Percentiles rank a stretch among this genome's conserved stretches.
Evolutionary conservation across 75 land plant species (phyloP).

Genomic region (Chamaecyparis obtusa): DNA sequence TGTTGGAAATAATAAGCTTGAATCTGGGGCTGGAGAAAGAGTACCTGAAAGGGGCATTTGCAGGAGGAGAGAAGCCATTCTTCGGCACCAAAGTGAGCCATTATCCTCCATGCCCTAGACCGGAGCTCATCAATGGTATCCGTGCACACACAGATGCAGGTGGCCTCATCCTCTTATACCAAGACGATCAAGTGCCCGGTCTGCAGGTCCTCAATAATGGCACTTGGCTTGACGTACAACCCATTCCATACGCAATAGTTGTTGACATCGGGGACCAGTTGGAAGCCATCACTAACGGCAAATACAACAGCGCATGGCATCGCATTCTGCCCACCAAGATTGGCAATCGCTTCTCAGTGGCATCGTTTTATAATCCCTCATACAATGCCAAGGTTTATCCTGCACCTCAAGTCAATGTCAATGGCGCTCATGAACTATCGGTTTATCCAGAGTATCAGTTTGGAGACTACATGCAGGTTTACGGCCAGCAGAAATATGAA

Average conservation of each 20-base stretch:
- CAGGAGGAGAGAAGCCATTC: constrained; percentile 19
- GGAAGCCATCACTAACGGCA: too few relatives aligned
- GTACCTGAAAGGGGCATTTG: too few relatives aligned
- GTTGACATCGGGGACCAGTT: constrained; percentile 77
- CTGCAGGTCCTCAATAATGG: too few relatives aligned
- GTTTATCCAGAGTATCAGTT: constrained; percentile 56
- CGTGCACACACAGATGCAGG: constrained; percentile 82
- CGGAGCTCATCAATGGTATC: constrained; percentile 45
- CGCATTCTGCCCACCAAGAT: constrained; percentile 6
- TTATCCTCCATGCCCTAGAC: constrained; percentile 71
- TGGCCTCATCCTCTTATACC: constrained; percentile 69
- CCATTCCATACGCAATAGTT: constrained; percentile 55
- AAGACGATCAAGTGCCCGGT: constrained; percentile 20
- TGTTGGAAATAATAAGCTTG: constrained; percentile 23
- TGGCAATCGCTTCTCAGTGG: constrained; percentile 55
- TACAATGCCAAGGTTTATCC: constrained; percentile 45
- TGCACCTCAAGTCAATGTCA: constrained; percentile 11
- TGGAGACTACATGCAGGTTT: constrained; percentile 59
- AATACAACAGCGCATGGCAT: too few relatives aligned
- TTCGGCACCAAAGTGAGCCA: constrained; percentile 69
- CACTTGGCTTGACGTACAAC: constrained; percentile 32
- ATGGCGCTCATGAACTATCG: background rate
- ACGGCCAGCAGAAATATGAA: constrained; percentile 23
- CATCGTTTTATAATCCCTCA: constrained; percentile 62
- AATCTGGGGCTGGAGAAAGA: too few relatives aligned